Base-by-base conservation (phyloP, 805 yeast species). In the Tetrapisispora pingtungensis region DNA sequence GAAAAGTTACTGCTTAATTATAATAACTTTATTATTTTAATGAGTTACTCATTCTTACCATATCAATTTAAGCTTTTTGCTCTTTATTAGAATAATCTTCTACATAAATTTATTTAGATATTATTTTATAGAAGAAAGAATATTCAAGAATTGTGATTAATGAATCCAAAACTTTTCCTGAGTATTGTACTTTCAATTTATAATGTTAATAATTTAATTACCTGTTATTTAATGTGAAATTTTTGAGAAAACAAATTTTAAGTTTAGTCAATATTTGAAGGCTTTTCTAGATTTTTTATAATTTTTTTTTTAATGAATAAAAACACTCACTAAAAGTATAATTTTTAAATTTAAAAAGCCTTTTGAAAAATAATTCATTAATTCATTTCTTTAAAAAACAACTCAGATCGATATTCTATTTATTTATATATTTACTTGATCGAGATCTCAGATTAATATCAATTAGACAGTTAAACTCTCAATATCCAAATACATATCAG, bases 1-100 rank as follows among this genome's bases (percentile, higher is more conserved):
- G 57, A 46, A 56, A 18, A 35, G 42, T 26, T 17, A 27, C 40
- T 17, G 32, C 33, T 27, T 37, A 17, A 28, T 26, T 4, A 17
- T 37, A 15, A 32, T 5, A 6, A 22, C 8, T 6, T 22, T 22
- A 6, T 22, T 22, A 6, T 22, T 8, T 22, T 22, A 6, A 22
- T 6, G 26, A 22, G 8, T 22, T 22, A 22, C 26, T 5, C 26
- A 6, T 22, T 22, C 8, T 22, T 22, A 22, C 26, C 26, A 22
- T 22, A 22, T 8, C 26, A 22, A 22, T 22, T 22, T 6, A 22
- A 8, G 7, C 26, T 22, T 22, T 28, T 28, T 28, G 32, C 32
- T 28, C 13, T 14, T 14, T 10, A 10, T 22, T 3, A 19, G 18
- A 20, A 14, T 34, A 20, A 34, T 22, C 8, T 3, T 20, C 27